Evolutionary conservation across 805 yeast genomes (phyloP).

Genomic region (Kazachstania africana): DNA sequence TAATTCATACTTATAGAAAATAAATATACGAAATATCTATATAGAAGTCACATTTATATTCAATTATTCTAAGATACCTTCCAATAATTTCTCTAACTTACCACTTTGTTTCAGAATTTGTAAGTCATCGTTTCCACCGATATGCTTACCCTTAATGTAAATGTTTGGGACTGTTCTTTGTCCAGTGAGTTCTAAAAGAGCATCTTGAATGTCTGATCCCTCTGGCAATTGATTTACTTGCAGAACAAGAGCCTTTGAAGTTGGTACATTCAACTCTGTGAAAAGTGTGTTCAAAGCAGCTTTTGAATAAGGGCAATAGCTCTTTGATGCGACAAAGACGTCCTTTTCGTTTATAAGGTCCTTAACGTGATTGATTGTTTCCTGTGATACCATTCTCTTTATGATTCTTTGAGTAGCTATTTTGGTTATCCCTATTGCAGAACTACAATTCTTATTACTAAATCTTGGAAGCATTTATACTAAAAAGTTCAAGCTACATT

Average conservation of each 20-base stretch:
- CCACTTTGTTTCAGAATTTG: constrained; percentile 58
- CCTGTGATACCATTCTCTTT: constrained; percentile 44
- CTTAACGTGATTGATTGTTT: constrained; percentile 46
- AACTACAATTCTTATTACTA: too few species aligned
- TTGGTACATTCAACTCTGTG: constrained; percentile 34
- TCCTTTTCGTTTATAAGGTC: constrained; percentile 51
- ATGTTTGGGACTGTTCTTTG: constrained; percentile 92
- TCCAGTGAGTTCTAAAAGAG: constrained; percentile 65
- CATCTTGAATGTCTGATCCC: constrained; percentile 73
- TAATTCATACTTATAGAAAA: too few species aligned
- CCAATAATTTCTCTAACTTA: too few species aligned
- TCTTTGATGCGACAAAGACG: constrained; percentile 72
- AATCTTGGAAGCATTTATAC: too few species aligned
- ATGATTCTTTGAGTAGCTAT: too few species aligned
- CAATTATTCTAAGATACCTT: too few species aligned
- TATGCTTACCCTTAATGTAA: constrained; percentile 81
- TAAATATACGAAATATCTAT: too few species aligned
- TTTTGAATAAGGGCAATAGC: constrained; percentile 58
- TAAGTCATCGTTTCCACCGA: constrained; percentile 90
- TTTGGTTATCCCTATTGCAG: too few species aligned
- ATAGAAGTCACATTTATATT: too few species aligned
- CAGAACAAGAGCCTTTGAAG: constrained; percentile 28
- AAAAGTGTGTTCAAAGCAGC: constrained; percentile 33
- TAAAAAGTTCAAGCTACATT: too few species aligned
- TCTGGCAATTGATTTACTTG: constrained; percentile 44